phyloP scores from a whole-genome alignment of 805 yeast species.

The Millerago galiae region DNA sequence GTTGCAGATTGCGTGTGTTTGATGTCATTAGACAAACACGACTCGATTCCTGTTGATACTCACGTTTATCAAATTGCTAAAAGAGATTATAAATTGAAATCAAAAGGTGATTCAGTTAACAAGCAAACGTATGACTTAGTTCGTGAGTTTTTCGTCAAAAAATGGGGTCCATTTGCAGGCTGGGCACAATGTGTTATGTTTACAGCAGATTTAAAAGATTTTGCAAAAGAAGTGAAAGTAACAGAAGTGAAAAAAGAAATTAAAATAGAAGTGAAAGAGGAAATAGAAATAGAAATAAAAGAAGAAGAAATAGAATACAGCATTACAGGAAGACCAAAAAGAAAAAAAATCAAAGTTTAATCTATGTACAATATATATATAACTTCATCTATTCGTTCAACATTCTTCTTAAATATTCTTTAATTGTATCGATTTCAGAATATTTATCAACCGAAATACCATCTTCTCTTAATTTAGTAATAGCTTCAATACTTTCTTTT shows the following conservation, averaged over 20 bases:
- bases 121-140: constrained; percentile 36
- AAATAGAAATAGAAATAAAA: constrained; percentile 2
- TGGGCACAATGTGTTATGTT: constrained; percentile 98
- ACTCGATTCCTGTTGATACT: constrained; percentile 91
- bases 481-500: constrained; percentile 32
- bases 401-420: constrained; percentile 20
- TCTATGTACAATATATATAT: constrained; percentile 5
- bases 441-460: constrained; percentile 26
- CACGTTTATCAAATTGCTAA: constrained; percentile 89
- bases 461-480: constrained; percentile 41
- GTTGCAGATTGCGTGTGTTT: constrained; percentile 95
- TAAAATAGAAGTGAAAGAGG: constrained; percentile 6
- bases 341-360: constrained; percentile 16
- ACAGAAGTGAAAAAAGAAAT: constrained; percentile 19
- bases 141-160: constrained; percentile 47
- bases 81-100: constrained; percentile 62
- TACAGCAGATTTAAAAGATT: constrained; percentile 72
- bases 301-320: constrained; percentile 20
- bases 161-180: constrained; percentile 93
- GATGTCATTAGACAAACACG: constrained; percentile 84
- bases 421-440: constrained; percentile 31
- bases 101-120: constrained; percentile 23
- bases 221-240: constrained; percentile 60
- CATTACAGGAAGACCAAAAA: constrained; percentile 24
- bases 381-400: constrained; percentile 7